Evolutionary conservation across 2,329 filamentous ascomycete species (phyloP), one percentile per base, ranked within the genome.

Genomic region (Colletotrichum tofieldiae): DNA sequence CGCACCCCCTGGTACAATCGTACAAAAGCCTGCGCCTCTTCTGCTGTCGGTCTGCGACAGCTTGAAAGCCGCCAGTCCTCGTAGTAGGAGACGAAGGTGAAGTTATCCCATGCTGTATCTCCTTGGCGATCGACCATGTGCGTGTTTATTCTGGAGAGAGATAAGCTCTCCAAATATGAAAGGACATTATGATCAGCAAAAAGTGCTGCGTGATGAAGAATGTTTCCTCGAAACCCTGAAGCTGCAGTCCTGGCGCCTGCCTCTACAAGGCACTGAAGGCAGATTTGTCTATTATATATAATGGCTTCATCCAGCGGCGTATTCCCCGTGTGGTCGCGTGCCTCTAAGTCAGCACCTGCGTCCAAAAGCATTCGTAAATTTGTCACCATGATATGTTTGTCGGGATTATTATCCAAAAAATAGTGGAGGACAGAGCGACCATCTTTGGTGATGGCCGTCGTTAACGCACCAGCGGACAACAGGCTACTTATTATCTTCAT

Each of bases 251-350:
- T 18, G 2, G 69, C 65, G 5, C 60, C 60, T 14, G 29, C 45
- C 2, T 69, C 65, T 0, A 70, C 45, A 1, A 72, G 39, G 18
- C 29, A 62, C 0, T 52, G 12, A 0, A 41, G 1, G 0, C 26
- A 6, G 5, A 35, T 45, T 0, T 8, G 20, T 0, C 37, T 18
- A 3, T 23, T 2, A 1, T 0, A 0, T 0, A 3, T 5, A 16
- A 69, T 0, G 16, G 69, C 12, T 1, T 5, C 0, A 0, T 5
- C 0, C 1, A 72, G 18, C 2, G 69, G 52, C 1, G 18, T 32
- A 4, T 0, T 4, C 6, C 12, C 59, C 0, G 0, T 0, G 1
- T 0, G 0, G 3, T 16, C 1, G 6, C 1, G 20, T 1, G n/a
- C 51, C 4, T 72, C 39, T 0, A 72, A n/a, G 0, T 65, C 37